Evolutionary conservation across 805 yeast species (phyloP), one percentile per base, ranked within the genome.

Genomic region (Nakazawaea sp.): DNA sequence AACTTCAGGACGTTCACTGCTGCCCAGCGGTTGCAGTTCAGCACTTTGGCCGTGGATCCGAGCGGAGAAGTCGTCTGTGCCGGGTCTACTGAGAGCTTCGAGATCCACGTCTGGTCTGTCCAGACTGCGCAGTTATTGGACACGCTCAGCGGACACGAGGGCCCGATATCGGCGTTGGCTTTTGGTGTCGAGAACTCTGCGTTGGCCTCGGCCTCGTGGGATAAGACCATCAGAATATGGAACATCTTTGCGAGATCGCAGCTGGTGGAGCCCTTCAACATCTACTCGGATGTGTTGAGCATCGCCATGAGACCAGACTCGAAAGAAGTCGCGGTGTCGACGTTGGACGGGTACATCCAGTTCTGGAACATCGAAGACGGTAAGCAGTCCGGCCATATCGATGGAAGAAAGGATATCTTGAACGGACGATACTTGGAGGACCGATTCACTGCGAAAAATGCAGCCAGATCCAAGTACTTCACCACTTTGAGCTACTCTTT

Each of bases 31-130:
- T 66, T 89, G 19, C 96, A 88, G 53, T 92, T 90, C 59, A 80
- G 78, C 35, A 75, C 87, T 36, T 62, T 92, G 43, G 97, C 97
- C 0, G 95, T 88, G 30, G 98, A 92, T 58, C 96, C 97, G 20
- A 82, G 95, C 52, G 98, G 97, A 23, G 98, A 92, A 59, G 80
- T 92, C 35, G 92, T 92, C 2, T 88, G 92, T 52, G 98, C 97
- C 3, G 96, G 96, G 2, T 84, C 96, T 3, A 67, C 79, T 30
- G 96, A 89, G 53, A 82, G 81, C 44, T 92, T 80, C 59, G 95
- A 85, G 41, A 84, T 92, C 42, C 89, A 84, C 53, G 87, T 92
- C 24, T 92, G 98, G 98, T 86, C 96, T 5, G 97, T 92, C 1
- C 97, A 92, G 64, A 89, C 97, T 0, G 81, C 95, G 2, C 96